Base-by-base conservation (phyloP, 768 basidiomycete genomes). In the Hirschioporus abietinus region DNA sequence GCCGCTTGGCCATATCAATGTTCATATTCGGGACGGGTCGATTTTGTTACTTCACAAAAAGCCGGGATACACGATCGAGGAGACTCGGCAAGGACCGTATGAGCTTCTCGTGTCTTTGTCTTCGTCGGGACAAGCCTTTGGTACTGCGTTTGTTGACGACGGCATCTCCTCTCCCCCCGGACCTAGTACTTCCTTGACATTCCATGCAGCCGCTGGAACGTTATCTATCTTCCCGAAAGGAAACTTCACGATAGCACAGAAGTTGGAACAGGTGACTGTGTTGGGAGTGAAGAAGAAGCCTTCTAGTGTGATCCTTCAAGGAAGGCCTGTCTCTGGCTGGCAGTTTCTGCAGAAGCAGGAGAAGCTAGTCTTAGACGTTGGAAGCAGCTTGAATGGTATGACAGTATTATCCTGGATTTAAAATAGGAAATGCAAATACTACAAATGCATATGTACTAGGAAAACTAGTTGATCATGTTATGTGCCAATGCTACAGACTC, bases 1-100 rank as follows among this genome's bases (percentile, higher is more conserved):
- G 1, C 90, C 90, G 3, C 84, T 93, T 1, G 82, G 87, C 20
- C 87, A 91, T 71, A 92, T 93, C 75, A 88, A 88, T 67, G 87
- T 92, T 26, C 90, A 92, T 72, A 75, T 93, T 66, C 85, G 91
- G n/a, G 86, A 87, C 66, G 86, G 87, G 26, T 81, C 88, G 20
- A 86, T 86, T 34, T 74, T 93, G 12, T 82, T 92, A 23, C 73
- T 91, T 57, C 86, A 92, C 72, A 76, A 83, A 10, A 68, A 80
- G 64, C 88, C 91, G 9, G 86, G 76, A 0, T 91, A 91, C 74
- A 93, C 90, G 0, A 82, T 86, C 68, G 81, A 83, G 64, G 89
- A 89, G 73, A 91, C 90, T 0, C 81, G 83, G 4, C 75, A 82
- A 58, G 84, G 84, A 0, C 86, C 88, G 0, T 92, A 84, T 74